These are phyloP conservation scores for Trypanosomatidae sp. DNA, from an alignment of 208 protist species.

Conservation along the genomic window DNA sequence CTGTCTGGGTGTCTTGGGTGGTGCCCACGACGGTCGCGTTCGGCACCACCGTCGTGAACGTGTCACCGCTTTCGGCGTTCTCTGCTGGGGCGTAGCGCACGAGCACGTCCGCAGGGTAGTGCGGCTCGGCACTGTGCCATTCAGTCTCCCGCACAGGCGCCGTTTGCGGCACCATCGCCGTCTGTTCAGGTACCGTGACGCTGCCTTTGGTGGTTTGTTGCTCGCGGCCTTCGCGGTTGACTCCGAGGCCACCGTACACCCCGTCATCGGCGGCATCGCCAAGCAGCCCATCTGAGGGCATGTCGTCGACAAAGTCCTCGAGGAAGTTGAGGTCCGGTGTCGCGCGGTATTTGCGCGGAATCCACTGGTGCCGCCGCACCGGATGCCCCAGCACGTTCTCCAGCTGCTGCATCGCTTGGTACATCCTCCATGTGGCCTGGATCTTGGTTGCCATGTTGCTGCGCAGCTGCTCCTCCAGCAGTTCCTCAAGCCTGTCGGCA, in stretches of 20 bases:
- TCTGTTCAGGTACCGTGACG: conserved; percentile 7
- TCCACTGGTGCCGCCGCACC: conserved; percentile 66
- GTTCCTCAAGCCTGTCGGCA: conserved; percentile 42
- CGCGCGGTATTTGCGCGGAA: conserved; percentile 42
- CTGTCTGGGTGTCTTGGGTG: conserved; percentile 67
- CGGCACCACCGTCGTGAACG: conserved; percentile 49
- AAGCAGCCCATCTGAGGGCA: conserved; percentile 10
- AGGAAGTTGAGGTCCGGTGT: conserved; percentile 56
- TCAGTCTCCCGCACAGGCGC: conserved; percentile 1
- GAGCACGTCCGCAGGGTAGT: conserved; percentile 4
- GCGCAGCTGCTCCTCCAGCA: conserved; percentile 44
- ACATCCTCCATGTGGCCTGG: conserved; percentile 83
- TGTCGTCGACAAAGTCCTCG: conserved; percentile 35
- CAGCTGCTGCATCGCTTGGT: conserved; percentile 62
- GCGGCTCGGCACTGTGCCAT: not conserved
- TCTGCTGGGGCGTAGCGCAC: conserved; percentile 36
- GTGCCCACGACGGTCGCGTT: conserved; percentile 57
- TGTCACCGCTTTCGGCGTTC: conserved; percentile 22
- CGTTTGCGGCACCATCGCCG: conserved; percentile 17
- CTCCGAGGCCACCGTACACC: not conserved
- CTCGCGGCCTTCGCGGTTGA: not conserved
- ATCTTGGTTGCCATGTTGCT: conserved; percentile 77
- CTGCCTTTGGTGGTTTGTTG: not conserved
- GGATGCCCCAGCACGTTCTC: conserved; percentile 59
- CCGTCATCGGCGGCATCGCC: conserved; percentile 6